Percentiles rank a stretch among this genome's conserved stretches.
Conservation (phyloP, 1,284 basidiomycete species). For the Rhodofomes roseus region DNA sequence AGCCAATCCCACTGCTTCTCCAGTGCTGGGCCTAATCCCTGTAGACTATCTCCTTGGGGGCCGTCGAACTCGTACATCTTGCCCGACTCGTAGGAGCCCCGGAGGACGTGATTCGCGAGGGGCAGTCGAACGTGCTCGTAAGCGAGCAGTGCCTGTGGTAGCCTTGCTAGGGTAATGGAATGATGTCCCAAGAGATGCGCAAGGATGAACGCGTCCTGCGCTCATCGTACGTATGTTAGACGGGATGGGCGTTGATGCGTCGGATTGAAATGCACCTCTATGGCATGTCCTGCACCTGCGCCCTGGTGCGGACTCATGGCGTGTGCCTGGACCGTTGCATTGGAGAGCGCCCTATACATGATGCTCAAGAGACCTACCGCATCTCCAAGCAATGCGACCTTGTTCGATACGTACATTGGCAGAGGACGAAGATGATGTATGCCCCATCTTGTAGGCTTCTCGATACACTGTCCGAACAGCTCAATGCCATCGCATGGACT, state of each 20-base stretch:
- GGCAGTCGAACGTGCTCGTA: slow-evolving; percentile 48
- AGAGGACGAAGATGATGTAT: slow-evolving; percentile 27
- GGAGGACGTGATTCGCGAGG: slow-evolving; percentile 37
- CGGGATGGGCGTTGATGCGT: background rate
- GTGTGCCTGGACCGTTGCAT: slow-evolving; percentile 24
- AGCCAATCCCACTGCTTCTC: slow-evolving; percentile 27
- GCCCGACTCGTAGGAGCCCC: slow-evolving; percentile 42
- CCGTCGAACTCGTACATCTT: slow-evolving; percentile 29
- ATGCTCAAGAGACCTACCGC: slow-evolving; percentile 17
- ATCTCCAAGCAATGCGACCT: slow-evolving; percentile 27
- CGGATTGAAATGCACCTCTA: slow-evolving; percentile 22
- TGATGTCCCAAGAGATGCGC: slow-evolving; percentile 43
- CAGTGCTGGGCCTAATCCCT: slow-evolving; percentile 18
- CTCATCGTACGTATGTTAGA: background rate
- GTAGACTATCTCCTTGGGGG: slow-evolving; percentile 14
- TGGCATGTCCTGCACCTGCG: slow-evolving; percentile 32
- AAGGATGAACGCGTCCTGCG: slow-evolving; percentile 50
- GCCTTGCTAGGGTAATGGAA: slow-evolving; percentile 31
- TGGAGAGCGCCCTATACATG: background rate
- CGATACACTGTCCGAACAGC: slow-evolving; percentile 21
- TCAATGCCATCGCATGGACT: background rate
- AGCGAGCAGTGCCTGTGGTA: slow-evolving; percentile 37
- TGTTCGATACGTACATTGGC: slow-evolving; percentile 11
- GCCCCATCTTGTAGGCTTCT: slow-evolving; percentile 30
- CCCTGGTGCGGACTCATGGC: slow-evolving; percentile 33